Evolutionary conservation across 352 stramenopile genomes (phyloP).

Genomic region (Pythium rishiriense): DNA sequence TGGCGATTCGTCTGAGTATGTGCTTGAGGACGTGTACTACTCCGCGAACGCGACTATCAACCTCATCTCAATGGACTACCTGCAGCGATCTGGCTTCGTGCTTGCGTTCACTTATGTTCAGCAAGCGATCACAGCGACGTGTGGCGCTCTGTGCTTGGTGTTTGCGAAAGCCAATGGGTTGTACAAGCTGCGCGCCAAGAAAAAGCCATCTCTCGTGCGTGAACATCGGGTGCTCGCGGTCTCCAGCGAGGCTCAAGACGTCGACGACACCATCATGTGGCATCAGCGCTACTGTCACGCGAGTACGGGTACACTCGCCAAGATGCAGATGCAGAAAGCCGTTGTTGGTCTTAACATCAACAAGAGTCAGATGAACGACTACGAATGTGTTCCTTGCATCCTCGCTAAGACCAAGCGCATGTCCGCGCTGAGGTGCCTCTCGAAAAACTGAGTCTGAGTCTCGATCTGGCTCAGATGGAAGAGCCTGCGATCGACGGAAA

Average conservation of each 20-base stretch:
- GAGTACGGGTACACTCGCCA: background rate
- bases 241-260: background rate
- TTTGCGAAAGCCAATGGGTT: slow-evolving; percentile 3
- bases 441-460: background rate
- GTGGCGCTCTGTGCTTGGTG: background rate
- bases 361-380: slow-evolving; percentile 10
- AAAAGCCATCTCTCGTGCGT: too few relatives aligned
- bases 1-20: background rate
- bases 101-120: background rate
- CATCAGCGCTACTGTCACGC: slow-evolving; percentile 11
- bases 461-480: slow-evolving; percentile 11
- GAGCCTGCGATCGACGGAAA: background rate
- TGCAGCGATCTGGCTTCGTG: background rate
- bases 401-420: slow-evolving; percentile 10
- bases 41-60: background rate
- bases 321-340: slow-evolving; percentile 8
- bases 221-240: background rate
- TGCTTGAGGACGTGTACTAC: slow-evolving; percentile 15
- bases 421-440: slow-evolving; percentile 1
- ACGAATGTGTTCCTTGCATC: slow-evolving; percentile 19
- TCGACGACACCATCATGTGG: background rate
- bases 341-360: slow-evolving; percentile 6
- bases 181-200: slow-evolving; percentile 2
- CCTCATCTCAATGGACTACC: slow-evolving; percentile 1
- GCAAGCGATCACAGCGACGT: background rate